Evolutionary conservation across 2,329 filamentous ascomycete genomes (phyloP).

Genomic region (Arthroderma sp.): DNA sequence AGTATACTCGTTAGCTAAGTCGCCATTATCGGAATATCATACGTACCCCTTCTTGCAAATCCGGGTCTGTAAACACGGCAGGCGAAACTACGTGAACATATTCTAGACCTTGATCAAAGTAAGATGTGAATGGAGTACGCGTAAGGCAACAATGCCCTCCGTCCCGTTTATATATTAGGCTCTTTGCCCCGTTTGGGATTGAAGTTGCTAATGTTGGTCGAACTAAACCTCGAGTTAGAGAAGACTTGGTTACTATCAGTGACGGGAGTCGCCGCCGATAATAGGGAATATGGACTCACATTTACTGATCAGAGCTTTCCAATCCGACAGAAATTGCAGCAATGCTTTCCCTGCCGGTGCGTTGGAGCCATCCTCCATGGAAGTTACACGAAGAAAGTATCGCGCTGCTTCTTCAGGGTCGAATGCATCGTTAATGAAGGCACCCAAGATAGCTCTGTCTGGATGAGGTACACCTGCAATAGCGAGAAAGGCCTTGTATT

Average conservation of each 20-base stretch:
- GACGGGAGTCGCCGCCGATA: background rate
- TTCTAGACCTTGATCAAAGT: background rate
- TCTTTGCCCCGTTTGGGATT: conserved; percentile 8
- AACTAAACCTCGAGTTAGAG: conserved; percentile 8
- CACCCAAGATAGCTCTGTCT: conserved; percentile 14
- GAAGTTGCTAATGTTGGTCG: conserved; percentile 9
- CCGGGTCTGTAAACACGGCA: conserved; percentile 5
- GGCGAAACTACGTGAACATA: conserved; percentile 9
- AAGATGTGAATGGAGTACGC: conserved; percentile 1
- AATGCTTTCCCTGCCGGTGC: background rate
- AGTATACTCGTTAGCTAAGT: background rate
- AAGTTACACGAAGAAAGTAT: conserved; percentile 12
- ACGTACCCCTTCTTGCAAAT: conserved; percentile 11
- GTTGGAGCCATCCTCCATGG: background rate
- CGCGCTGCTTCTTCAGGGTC: conserved; percentile 13
- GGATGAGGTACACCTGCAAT: conserved; percentile 15
- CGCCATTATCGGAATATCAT: background rate
- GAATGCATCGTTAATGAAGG: conserved; percentile 12
- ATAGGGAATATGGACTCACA: conserved; percentile 8
- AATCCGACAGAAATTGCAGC: conserved; percentile 9
- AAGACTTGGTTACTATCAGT: background rate
- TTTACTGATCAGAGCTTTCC: conserved; percentile 14
- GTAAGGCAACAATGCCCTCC: conserved; percentile 14
- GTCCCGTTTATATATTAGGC: conserved; percentile 14
- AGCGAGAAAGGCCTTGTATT: conserved; percentile 14